Evolutionary conservation across 371 early-diverging fungal species (phyloP).

Genomic region (Circinella minor): DNA sequence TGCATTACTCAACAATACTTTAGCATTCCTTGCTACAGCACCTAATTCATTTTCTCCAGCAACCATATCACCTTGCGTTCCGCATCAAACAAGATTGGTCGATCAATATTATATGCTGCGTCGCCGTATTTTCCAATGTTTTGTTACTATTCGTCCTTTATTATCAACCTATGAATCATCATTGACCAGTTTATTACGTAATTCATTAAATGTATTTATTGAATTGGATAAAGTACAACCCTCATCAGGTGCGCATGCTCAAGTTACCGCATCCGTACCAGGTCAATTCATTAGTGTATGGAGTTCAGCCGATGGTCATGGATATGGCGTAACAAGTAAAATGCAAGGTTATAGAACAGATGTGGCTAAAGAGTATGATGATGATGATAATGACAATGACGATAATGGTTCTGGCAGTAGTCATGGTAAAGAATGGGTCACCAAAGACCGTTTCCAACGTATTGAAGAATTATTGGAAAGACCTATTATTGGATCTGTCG

Average conservation of each 20-base stretch:
- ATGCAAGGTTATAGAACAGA: slow-evolving; percentile 60
- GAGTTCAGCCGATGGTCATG: slow-evolving; percentile 65
- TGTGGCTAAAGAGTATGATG: slow-evolving; percentile 42
- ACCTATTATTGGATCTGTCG: slow-evolving; percentile 64
- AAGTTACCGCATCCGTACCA: slow-evolving; percentile 56
- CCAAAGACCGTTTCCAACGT: slow-evolving; percentile 60
- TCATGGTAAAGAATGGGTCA: slow-evolving; percentile 60
- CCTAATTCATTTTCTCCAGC: slow-evolving; percentile 54
- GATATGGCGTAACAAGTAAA: slow-evolving; percentile 66
- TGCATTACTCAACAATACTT: slow-evolving; percentile 77
- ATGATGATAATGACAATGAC: slow-evolving; percentile 34
- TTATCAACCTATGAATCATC: slow-evolving; percentile 69
- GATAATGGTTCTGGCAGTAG: slow-evolving; percentile 37
- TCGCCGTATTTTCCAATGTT: slow-evolving; percentile 78
- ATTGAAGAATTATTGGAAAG: slow-evolving; percentile 62
- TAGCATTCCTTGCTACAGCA: slow-evolving; percentile 68
- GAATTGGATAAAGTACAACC: slow-evolving; percentile 59
- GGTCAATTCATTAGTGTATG: slow-evolving; percentile 63
- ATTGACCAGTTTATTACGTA: slow-evolving; percentile 61
- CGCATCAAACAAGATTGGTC: slow-evolving; percentile 49
- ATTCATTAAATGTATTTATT: slow-evolving; percentile 55
- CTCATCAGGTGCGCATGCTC: slow-evolving; percentile 58
- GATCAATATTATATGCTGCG: slow-evolving; percentile 69
- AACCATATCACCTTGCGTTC: slow-evolving; percentile 46
- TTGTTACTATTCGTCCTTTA: slow-evolving; percentile 66